Evolutionary conservation across 1,139 yeast genomes (phyloP), one percentile per base, ranked within the genome.

Genomic region (Blastobotrys capitulatus): DNA sequence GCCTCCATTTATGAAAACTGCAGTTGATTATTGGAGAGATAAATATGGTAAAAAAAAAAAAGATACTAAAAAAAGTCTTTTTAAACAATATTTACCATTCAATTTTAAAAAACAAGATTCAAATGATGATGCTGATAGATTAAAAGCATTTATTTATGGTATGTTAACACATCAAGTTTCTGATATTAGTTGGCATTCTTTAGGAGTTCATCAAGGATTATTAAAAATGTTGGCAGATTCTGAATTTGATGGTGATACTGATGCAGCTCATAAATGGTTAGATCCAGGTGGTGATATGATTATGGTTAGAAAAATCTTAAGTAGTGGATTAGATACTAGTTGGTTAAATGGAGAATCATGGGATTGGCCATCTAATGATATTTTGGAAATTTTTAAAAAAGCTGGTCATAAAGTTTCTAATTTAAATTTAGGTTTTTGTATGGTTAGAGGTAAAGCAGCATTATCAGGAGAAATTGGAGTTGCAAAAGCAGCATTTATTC

Each of bases 171-270:
- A 81, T 59, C 85, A 81, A 54, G 70, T 79, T 0, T 70, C 80
- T 1, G 86, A 80, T 54, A 74, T 79, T 0, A 69, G 81, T 22
- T 81, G 86, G 86, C 86, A 81, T 59, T 79, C 84, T 0, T 62
- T 81, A 16, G 71, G 78, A 1, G 58, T 75, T 19, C 62, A 68
- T 12, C 77, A 79, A 59, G 86, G 86, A 0, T 57, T 81, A 16
- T 62, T 81, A 34, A 60, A 69, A 32, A 72, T 73, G 57, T 56
- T 80, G 51, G 71, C 79, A 0, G 68, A 63, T 27, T 58, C 70
- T 43, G 86, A 80, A 50, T 79, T 79, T 57, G 69, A 65, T 48
- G 81, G 79, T 0, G 72, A 75, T 50, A 55, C 58, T 10, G 61
- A 64, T 1, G 57, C 60, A 2, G 84, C 85, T 0, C 86, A 81